phyloP scores from a whole-genome alignment of 768 basidiomycete genomes.

The Rhizopogon rudus region DNA sequence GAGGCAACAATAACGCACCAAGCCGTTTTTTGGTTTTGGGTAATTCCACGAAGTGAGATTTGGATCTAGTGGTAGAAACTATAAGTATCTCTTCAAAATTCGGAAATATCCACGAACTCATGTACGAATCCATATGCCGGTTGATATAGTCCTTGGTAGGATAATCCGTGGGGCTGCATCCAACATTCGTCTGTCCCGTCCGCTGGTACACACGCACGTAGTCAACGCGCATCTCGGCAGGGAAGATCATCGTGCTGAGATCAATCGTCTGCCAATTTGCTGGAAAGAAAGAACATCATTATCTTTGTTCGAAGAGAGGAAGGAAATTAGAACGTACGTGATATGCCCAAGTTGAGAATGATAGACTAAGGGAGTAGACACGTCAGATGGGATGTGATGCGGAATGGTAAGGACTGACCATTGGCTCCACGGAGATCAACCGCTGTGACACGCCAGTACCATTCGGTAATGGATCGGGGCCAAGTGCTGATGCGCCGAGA shows the following conservation, averaged over 20 bases:
- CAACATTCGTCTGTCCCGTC: conserved; percentile 35
- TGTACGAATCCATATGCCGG: conserved; percentile 51
- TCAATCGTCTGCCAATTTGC: conserved; percentile 66
- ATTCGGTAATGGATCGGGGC: conserved; percentile 32
- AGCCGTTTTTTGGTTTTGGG: conserved; percentile 34
- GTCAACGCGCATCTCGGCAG: conserved; percentile 48
- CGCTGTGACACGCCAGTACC: conserved; percentile 56
- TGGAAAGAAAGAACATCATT: conserved; percentile 11
- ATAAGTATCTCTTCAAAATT: neutral
- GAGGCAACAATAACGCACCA: conserved; percentile 6
- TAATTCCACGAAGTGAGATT: conserved; percentile 41
- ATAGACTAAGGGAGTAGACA: conserved; percentile 32
- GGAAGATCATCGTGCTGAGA: conserved; percentile 40
- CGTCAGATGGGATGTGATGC: neutral
- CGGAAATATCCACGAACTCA: conserved; percentile 36
- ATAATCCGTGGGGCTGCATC: conserved; percentile 42
- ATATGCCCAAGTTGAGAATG: conserved; percentile 60
- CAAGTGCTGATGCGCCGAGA: conserved; percentile 53
- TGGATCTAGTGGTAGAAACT: conserved; percentile 25
- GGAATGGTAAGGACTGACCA: conserved; percentile 21
- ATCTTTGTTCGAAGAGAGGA: neutral
- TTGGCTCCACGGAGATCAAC: conserved; percentile 48
- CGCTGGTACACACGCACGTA: conserved; percentile 61
- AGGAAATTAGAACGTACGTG: conserved; percentile 29
- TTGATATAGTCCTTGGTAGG: conserved; percentile 46